Conservation (phyloP, 257 asterid genomes). For the Thymus mandschuricus region DNA sequence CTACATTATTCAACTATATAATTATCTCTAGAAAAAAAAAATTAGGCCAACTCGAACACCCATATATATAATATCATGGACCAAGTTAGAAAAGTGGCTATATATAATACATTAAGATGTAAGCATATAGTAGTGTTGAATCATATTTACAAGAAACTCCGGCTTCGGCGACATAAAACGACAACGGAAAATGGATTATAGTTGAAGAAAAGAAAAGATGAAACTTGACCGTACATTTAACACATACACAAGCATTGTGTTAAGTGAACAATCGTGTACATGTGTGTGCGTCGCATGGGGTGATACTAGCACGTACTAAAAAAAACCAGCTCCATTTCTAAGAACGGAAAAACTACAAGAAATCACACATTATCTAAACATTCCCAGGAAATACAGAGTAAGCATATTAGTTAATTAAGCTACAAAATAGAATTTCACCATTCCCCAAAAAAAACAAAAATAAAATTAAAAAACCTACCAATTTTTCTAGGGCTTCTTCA, state of each 20-base stretch:
- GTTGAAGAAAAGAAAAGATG: too few species aligned
- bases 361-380: constrained; percentile 30
- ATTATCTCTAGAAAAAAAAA: too few species aligned
- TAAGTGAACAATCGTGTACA: background rate
- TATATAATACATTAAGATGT: too few species aligned
- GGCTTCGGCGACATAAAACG: too few species aligned
- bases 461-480: constrained; percentile 35
- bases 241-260: background rate
- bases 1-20: too few species aligned
- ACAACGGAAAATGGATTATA: too few species aligned
- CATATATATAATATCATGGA: too few species aligned
- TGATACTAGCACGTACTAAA: background rate
- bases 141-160: too few species aligned
- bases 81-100: too few species aligned
- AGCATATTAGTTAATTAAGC: constrained; percentile 3
- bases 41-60: too few species aligned
- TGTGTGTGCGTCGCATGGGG: background rate
- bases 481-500: background rate
- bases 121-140: too few species aligned
- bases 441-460: background rate
- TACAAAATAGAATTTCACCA: constrained; percentile 22
- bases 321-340: constrained; percentile 30
- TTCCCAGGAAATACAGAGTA: constrained; percentile 22
- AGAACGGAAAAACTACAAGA: constrained; percentile 23
- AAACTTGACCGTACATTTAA: too few species aligned